Evolutionary conservation across 2,329 filamentous ascomycete species (phyloP).

Genomic region (Sphaerostilbella broomeana): DNA sequence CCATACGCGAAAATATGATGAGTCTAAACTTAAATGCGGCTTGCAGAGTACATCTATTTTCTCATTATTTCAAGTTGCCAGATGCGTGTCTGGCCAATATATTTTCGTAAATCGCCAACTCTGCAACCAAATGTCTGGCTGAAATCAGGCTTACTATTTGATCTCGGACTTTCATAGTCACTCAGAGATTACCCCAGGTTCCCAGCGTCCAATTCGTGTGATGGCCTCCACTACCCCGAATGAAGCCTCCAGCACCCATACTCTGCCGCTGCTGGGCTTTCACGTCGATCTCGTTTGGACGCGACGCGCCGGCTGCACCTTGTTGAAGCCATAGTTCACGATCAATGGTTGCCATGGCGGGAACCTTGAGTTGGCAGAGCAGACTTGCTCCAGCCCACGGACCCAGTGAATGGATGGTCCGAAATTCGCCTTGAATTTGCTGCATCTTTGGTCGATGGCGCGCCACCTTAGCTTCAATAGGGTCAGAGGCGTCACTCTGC

Average conservation of each 20-base stretch:
- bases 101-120: no score
- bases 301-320: slow-evolving; percentile 56
- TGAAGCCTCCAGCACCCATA: slow-evolving; percentile 50
- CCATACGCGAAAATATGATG: no score
- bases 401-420: slow-evolving; percentile 63
- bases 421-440: slow-evolving; percentile 51
- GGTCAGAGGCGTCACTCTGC: slow-evolving; percentile 22
- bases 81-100: no score
- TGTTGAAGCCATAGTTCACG: slow-evolving; percentile 64
- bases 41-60: no score
- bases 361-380: slow-evolving; percentile 59
- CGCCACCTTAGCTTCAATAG: slow-evolving; percentile 31
- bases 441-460: slow-evolving; percentile 31
- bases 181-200: slow-evolving; percentile 49
- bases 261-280: slow-evolving; percentile 57
- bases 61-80: no score
- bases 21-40: no score
- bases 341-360: slow-evolving; percentile 63
- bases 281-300: slow-evolving; percentile 52
- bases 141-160: no score
- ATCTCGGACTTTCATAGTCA: no score
- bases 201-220: slow-evolving; percentile 56
- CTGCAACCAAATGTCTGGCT: no score
- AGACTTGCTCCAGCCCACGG: slow-evolving; percentile 70
- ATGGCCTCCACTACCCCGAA: slow-evolving; percentile 29